A percentile compares a stretch with the other conserved stretches of the same genome.
Evolutionary conservation across 371 early-diverging fungal species (phyloP).

Genomic region (Parasitella parasitica): DNA sequence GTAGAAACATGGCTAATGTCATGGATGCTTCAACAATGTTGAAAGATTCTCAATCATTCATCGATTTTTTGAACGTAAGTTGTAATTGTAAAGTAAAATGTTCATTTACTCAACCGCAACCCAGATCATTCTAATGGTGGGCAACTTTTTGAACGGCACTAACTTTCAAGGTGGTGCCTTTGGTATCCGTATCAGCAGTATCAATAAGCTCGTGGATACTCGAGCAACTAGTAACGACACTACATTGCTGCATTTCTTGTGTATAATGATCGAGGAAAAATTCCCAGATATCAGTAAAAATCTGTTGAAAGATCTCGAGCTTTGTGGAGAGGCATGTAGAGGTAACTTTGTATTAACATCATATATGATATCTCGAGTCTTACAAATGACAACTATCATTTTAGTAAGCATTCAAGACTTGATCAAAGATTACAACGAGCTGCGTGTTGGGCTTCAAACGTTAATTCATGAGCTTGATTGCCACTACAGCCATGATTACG

Average conservation of each 20-base stretch:
- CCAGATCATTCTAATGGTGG: conserved; percentile 81
- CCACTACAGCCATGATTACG: conserved; percentile 33
- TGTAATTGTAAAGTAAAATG: neutral
- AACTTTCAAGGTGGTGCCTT: conserved; percentile 89
- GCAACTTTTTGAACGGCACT: conserved; percentile 91
- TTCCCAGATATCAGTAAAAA: conserved; percentile 58
- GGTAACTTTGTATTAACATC: conserved; percentile 52
- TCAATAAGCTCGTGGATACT: conserved; percentile 87
- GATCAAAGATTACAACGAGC: conserved; percentile 56
- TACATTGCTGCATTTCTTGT: conserved; percentile 81
- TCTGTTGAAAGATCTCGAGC: conserved; percentile 67
- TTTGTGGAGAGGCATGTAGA: conserved; percentile 77
- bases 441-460: conserved; percentile 60
- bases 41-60: conserved; percentile 53
- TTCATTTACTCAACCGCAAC: no score
- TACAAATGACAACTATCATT: neutral
- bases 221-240: conserved; percentile 68
- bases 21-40: conserved; percentile 57
- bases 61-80: conserved; percentile 55
- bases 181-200: conserved; percentile 87
- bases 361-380: no score
- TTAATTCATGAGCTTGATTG: conserved; percentile 49
- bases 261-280: conserved; percentile 65
- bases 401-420: conserved; percentile 61
- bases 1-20: conserved; percentile 55